Evolutionary conservation across 2,329 filamentous ascomycete genomes (phyloP).

Genomic region (Penicillium sp.): DNA sequence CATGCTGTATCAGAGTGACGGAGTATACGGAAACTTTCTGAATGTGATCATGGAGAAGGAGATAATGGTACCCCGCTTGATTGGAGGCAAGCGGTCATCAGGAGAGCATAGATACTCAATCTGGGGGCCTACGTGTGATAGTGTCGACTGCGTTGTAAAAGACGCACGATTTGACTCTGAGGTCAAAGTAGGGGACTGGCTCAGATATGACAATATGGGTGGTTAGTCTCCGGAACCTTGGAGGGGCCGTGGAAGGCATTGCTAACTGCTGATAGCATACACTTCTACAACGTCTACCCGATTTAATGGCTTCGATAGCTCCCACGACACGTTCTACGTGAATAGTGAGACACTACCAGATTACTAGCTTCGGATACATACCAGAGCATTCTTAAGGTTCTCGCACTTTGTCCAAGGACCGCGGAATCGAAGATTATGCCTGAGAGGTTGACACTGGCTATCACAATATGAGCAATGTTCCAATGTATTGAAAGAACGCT

Average conservation of each 20-base stretch:
- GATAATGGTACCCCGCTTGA: not conserved
- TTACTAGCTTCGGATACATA: not conserved
- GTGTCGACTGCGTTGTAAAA: constrained; percentile 23
- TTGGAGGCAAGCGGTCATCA: not conserved
- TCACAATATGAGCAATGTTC: too few species aligned
- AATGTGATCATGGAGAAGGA: constrained; percentile 18
- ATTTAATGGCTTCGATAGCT: constrained; percentile 25
- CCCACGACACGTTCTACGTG: constrained; percentile 19
- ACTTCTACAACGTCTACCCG: constrained; percentile 18
- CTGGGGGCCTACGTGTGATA: constrained; percentile 32
- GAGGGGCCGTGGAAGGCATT: not conserved
- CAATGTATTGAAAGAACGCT: too few species aligned
- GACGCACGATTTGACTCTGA: constrained; percentile 14
- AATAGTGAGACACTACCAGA: constrained; percentile 23
- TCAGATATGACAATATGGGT: constrained; percentile 29
- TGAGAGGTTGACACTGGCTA: too few species aligned
- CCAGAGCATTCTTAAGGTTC: too few species aligned
- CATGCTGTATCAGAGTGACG: constrained; percentile 32
- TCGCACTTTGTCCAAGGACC: too few species aligned
- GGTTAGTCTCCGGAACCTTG: constrained; percentile 6
- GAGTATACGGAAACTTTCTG: constrained; percentile 28
- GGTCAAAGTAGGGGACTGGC: constrained; percentile 26
- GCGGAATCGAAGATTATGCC: too few species aligned
- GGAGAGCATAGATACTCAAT: constrained; percentile 22
- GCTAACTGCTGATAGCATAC: constrained; percentile 15